phyloP scores from a whole-genome alignment of 345 rosid species.

The Lagerstroemia speciosa region DNA sequence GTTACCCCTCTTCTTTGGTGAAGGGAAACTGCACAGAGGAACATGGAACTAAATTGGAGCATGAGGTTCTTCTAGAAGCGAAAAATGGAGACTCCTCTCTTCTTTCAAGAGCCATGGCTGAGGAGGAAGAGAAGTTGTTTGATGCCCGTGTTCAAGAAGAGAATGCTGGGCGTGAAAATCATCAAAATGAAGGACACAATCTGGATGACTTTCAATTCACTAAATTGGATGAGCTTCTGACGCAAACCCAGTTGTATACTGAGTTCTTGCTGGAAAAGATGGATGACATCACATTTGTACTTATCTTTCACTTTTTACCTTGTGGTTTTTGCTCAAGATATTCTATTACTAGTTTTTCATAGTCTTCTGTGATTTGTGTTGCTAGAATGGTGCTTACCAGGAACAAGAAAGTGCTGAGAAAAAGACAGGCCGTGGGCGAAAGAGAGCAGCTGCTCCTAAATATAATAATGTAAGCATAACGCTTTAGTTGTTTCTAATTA shows the following conservation, averaged over 20 bases:
- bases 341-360: slow-evolving; percentile 9
- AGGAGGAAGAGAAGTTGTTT: slow-evolving; percentile 61
- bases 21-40: slow-evolving; percentile 33
- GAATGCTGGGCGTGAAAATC: slow-evolving; percentile 16
- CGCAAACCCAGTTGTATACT: slow-evolving; percentile 70
- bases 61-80: slow-evolving; percentile 26
- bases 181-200: slow-evolving; percentile 23
- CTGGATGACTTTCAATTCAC: slow-evolving; percentile 53
- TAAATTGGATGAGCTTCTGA: slow-evolving; percentile 71
- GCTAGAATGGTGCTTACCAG: slow-evolving; percentile 50
- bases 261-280: slow-evolving; percentile 86
- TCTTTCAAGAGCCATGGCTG: slow-evolving; percentile 41
- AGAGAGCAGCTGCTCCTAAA: slow-evolving; percentile 61
- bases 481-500: neutral
- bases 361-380: slow-evolving; percentile 12
- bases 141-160: slow-evolving; percentile 44
- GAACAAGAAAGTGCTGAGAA: slow-evolving; percentile 27
- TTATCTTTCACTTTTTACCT: slow-evolving; percentile 6
- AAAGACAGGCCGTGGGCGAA: slow-evolving; percentile 56
- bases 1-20: neutral
- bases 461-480: slow-evolving; percentile 46
- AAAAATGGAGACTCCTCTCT: slow-evolving; percentile 47
- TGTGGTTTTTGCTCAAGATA: slow-evolving; percentile 8
- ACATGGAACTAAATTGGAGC: slow-evolving; percentile 13
- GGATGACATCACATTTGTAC: slow-evolving; percentile 69